Evolutionary conservation across 176 grass and related monocot genomes (phyloP).

Genomic region (Oryza rufipogon): DNA sequence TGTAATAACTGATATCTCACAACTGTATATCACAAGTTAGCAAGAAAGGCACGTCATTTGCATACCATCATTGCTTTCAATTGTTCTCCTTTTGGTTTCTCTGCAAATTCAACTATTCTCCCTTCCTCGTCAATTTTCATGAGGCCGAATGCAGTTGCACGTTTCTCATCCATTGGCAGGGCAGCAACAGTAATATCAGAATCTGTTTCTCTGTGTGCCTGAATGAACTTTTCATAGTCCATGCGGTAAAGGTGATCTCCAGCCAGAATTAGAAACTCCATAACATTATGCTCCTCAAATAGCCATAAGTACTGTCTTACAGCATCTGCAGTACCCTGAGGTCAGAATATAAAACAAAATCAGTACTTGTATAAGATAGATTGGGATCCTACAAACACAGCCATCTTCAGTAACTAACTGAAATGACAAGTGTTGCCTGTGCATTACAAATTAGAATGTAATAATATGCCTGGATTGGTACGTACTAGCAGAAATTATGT

Average conservation of each 20-base stretch:
- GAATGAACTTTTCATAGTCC: constrained; percentile 99
- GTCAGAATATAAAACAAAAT: constrained; percentile 33
- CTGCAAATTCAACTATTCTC: constrained; percentile 80
- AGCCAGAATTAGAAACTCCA: constrained; percentile 90
- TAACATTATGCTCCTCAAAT: constrained; percentile 96
- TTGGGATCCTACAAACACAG: background rate
- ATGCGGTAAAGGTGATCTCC: constrained; percentile 96
- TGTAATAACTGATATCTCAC: constrained; percentile 22
- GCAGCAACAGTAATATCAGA: constrained; percentile 93
- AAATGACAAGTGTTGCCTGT: background rate
- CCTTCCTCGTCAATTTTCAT: constrained; percentile 99
- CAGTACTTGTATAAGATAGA: constrained; percentile 30
- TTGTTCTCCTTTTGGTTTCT: constrained; percentile 94
- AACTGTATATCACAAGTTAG: constrained; percentile 37
- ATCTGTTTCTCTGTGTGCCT: constrained; percentile 88
- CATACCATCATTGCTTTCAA: constrained; percentile 94
- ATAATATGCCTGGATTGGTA: background rate
- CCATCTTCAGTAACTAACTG: constrained; percentile 12
- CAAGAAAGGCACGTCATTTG: constrained; percentile 14
- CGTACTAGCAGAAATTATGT: constrained; percentile 12
- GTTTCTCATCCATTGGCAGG: constrained; percentile 87
- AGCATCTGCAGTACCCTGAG: constrained; percentile 92
- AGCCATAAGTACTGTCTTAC: constrained; percentile 95
- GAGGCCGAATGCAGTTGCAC: constrained; percentile 90
- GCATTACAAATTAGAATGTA: background rate